A percentile compares a stretch with the other conserved stretches of the same genome.
These are phyloP conservation scores for Diaporthe citri DNA, from an alignment of 2,329 filamentous ascomycete species.

Conservation along the genomic window DNA sequence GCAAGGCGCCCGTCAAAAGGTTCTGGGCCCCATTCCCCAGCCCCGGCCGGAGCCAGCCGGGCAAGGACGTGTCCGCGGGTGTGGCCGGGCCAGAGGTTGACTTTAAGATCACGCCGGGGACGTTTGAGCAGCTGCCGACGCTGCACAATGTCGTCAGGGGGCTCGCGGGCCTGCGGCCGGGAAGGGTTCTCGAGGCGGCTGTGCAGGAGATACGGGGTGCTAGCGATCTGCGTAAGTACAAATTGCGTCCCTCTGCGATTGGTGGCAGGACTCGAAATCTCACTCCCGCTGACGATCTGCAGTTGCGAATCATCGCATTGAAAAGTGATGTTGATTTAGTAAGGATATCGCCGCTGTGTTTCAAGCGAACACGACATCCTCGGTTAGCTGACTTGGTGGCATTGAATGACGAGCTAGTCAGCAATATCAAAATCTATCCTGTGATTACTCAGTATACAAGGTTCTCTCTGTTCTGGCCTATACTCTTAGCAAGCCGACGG, in stretches of 20 bases:
- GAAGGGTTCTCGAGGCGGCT: conserved; percentile 12
- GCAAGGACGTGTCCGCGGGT: not conserved
- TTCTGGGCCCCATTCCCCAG: conserved; percentile 15
- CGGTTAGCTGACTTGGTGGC: not conserved
- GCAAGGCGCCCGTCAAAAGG: not conserved
- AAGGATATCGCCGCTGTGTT: no score
- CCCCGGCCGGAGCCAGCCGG: conserved; percentile 6
- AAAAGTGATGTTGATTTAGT: not conserved
- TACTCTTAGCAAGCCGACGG: not conserved
- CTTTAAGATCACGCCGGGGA: not conserved
- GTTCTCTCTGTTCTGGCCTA: not conserved
- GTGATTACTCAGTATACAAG: no score
- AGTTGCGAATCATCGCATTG: conserved; percentile 20
- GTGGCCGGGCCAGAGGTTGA: not conserved
- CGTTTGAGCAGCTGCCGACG: conserved; percentile 24
- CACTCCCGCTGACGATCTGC: not conserved
- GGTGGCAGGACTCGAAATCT: not conserved
- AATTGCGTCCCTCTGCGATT: no score
- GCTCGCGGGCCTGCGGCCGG: conserved; percentile 3
- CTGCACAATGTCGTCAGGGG: conserved; percentile 15
- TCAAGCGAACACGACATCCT: not conserved
- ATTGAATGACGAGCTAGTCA: no score
- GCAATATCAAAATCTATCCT: not conserved
- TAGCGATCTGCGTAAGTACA: not conserved
- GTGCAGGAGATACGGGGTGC: conserved; percentile 4